Percentiles rank a stretch among this genome's conserved stretches.
phyloP scores from a whole-genome alignment of 306 rosid species.

The Rosa rugosa region DNA sequence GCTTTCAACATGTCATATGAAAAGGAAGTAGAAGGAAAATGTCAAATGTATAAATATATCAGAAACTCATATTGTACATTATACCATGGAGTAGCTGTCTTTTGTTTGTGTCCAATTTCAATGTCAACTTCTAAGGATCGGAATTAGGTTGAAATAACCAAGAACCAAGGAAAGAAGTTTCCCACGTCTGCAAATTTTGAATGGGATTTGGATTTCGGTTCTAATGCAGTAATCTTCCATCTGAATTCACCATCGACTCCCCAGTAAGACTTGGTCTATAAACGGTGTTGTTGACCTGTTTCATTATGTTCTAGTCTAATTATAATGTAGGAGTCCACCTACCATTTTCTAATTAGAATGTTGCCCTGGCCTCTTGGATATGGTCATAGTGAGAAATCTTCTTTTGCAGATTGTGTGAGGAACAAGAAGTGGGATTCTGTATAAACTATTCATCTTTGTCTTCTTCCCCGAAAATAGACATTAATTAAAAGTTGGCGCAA shows the following conservation, averaged over 20 bases:
- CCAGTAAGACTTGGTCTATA: not conserved
- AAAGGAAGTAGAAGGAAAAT: not conserved
- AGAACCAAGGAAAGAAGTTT: not conserved
- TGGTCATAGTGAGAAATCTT: not conserved
- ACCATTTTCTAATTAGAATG: not conserved
- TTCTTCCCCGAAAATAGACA: not conserved
- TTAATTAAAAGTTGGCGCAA: not conserved
- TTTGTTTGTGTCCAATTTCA: not conserved
- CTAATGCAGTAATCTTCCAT: not conserved
- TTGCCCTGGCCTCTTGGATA: not conserved
- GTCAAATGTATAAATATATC: not conserved
- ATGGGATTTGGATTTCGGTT: not conserved
- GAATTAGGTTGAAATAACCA: not conserved
- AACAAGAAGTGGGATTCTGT: not conserved
- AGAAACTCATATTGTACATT: not conserved
- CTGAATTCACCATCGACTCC: not conserved
- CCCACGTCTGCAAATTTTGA: not conserved
- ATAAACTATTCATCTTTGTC: not conserved
- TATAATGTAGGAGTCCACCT: not conserved
- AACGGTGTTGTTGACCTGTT: not conserved
- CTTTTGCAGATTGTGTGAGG: not conserved
- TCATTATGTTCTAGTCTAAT: not conserved
- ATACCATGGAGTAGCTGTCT: not conserved
- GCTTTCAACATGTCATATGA: conserved; percentile 2
- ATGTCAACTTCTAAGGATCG: not conserved